These are phyloP conservation scores for Citrus medica DNA, from an alignment of 345 rosid genomes.

Conservation along the genomic window DNA sequence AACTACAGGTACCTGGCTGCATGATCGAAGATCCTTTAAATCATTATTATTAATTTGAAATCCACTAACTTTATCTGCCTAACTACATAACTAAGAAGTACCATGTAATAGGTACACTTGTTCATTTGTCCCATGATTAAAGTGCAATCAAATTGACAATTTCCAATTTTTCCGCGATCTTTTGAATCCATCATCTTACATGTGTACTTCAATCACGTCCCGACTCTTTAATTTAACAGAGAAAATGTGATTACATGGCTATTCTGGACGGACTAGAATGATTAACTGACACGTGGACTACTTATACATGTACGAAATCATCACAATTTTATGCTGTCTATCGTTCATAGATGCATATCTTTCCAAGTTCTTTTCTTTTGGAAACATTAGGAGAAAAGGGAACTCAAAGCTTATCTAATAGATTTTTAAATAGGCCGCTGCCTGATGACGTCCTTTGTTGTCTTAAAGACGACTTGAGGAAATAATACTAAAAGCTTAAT, in stretches of 20 bases:
- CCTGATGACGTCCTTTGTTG: no score
- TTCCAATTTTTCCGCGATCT: not conserved
- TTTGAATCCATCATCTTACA: not conserved
- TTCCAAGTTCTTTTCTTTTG: not conserved
- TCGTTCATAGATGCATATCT: not conserved
- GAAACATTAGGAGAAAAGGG: not conserved
- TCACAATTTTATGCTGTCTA: not conserved
- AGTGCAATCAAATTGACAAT: not conserved
- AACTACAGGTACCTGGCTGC: not conserved
- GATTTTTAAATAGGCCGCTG: not conserved
- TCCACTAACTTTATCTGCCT: conserved; percentile 9
- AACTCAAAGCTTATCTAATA: not conserved
- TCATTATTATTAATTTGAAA: not conserved
- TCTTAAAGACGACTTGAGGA: no score
- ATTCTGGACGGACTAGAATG: not conserved
- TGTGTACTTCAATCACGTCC: not conserved
- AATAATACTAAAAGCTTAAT: no score
- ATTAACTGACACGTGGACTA: not conserved
- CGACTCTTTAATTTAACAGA: not conserved
- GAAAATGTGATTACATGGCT: not conserved
- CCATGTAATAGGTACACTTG: not conserved
- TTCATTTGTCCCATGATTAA: not conserved
- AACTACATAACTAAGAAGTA: not conserved
- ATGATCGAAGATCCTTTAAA: not conserved
- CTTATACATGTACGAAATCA: not conserved